These are phyloP conservation scores for Oemleria cerasiformis DNA, from an alignment of 306 rosid genomes.

Conservation along the genomic window DNA sequence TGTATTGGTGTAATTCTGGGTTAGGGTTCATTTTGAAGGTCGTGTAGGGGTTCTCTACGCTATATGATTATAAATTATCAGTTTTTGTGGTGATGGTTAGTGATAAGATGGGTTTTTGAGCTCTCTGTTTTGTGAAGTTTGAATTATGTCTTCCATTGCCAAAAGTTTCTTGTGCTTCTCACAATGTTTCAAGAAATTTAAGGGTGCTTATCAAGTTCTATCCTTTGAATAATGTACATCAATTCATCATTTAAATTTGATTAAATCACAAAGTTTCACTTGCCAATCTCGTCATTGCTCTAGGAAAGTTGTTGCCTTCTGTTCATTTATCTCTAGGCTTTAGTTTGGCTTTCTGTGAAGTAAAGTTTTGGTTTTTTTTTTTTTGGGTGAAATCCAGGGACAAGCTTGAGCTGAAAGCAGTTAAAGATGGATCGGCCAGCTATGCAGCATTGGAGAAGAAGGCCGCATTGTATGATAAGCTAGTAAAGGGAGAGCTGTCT, in stretches of 20 bases:
- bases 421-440: slow-evolving; percentile 72
- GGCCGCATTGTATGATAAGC: slow-evolving; percentile 75
- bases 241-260: neutral
- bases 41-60: neutral
- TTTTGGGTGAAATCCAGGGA: slow-evolving; percentile 52
- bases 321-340: neutral
- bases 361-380: neutral
- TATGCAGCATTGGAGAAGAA: slow-evolving; percentile 87
- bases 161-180: neutral
- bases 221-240: no score
- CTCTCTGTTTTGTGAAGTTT: neutral
- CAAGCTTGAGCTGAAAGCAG: slow-evolving; percentile 87
- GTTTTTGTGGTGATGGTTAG: neutral
- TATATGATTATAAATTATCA: neutral
- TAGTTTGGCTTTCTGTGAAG: neutral
- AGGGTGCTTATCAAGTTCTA: neutral
- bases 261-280: neutral
- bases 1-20: neutral
- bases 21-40: neutral
- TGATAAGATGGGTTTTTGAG: neutral
- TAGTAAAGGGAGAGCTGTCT: slow-evolving; percentile 71
- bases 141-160: neutral
- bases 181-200: neutral
- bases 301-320: neutral
- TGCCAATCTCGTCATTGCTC: neutral